Evolutionary conservation across 345 rosid genomes (phyloP).

Genomic region (Syzygium oleosum): DNA sequence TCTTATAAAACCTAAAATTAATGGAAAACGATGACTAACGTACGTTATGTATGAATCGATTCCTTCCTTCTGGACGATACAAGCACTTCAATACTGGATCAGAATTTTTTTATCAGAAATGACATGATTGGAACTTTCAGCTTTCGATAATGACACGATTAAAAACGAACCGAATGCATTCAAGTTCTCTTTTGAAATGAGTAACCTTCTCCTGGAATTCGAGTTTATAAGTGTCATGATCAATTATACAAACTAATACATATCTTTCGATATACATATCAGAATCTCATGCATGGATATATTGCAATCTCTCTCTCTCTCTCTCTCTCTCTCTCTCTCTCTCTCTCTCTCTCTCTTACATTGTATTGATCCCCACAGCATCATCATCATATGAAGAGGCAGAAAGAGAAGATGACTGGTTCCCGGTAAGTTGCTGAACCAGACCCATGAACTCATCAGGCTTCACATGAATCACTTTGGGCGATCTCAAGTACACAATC

Average conservation of each 20-base stretch:
- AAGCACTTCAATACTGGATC: not conserved
- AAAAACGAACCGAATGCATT: not conserved
- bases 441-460: conserved; percentile 38
- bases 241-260: not conserved
- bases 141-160: not conserved
- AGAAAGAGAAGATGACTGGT: conserved; percentile 1
- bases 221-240: not conserved
- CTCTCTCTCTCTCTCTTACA: not conserved
- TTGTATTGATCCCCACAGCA: not conserved
- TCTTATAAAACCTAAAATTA: not conserved
- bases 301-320: not conserved
- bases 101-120: not conserved
- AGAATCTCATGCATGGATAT: not conserved
- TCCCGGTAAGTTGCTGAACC: conserved; percentile 44
- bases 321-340: not conserved
- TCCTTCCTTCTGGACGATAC: not conserved
- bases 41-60: not conserved
- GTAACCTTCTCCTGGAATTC: not conserved
- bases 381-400: not conserved
- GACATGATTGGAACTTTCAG: not conserved
- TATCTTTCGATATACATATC: not conserved
- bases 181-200: not conserved
- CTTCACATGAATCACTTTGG: conserved; percentile 30
- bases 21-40: not conserved
- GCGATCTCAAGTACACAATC: conserved; percentile 29